Base-by-base conservation (phyloP, 495 filamentous ascomycete genomes). In the Achaetomiella virescens region DNA sequence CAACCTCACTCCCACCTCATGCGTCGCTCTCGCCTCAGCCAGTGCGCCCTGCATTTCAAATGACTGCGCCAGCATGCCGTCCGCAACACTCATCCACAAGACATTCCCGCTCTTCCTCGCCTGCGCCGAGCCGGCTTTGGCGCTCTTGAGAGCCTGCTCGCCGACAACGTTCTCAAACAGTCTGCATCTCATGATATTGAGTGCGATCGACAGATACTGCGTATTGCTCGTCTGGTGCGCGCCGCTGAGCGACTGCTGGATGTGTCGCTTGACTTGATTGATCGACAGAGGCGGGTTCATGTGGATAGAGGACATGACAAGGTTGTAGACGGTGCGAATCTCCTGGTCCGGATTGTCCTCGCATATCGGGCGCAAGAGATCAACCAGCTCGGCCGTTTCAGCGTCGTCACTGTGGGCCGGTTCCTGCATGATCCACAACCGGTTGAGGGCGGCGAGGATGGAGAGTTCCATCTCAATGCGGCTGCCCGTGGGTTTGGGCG, bases 121-220 rank as follows among this genome's bases (percentile, higher is more conserved):
- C 75, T 92, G 84, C 14, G 78, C 81, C 50, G 82, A 75, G 27
- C 82, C 88, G 0, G 91, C 90, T 41, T 81, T 78, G 0, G 88
- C 88, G 58, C 86, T 88, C 74, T 96, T 97, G 59, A 95, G 84
- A 2, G 92, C 88, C 71, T 97, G 92, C 54, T 90, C 90, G 35
- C 89, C 90, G 2, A 96, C 82, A 12, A 92, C 87, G 29, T 86
- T 87, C 24, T 82, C 78, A 73, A 97, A 97, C 68, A 97, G 90
- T 43, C 83, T 81, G 67, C 75, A 81, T 61, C 86, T 85, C 89
- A 97, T 91, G 60, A 95, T 83, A 58, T 81, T 90, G 38, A 99
- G 77, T 5, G 85, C 82, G 58, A 97, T 89, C 58, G 83, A 86
- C 9, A 89, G 78, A 53, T 90, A 85, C 51, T 93, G 92, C 45